These are phyloP conservation scores for Mycena sanguinolenta DNA, from an alignment of 768 basidiomycete species.

Conservation along the genomic window DNA sequence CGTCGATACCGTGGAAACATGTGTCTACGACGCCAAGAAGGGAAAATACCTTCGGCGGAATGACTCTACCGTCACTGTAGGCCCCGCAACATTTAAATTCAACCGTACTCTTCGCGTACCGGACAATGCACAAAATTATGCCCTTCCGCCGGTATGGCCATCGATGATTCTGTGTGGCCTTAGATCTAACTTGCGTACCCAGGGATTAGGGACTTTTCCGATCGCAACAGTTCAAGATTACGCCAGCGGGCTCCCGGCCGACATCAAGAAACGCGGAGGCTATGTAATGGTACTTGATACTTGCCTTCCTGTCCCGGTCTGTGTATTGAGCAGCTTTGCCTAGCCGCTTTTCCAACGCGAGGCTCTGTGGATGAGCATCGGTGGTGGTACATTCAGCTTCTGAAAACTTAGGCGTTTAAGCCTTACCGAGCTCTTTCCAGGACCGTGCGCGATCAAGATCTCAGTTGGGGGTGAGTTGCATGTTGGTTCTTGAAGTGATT, in stretches of 20 bases:
- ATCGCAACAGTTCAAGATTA: neutral
- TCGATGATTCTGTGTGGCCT: too few relatives aligned
- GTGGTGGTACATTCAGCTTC: neutral
- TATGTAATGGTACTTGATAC: too few relatives aligned
- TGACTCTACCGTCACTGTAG: neutral
- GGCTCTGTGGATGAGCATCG: constrained; percentile 7
- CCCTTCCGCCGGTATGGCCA: too few relatives aligned
- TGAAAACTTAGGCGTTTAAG: too few relatives aligned
- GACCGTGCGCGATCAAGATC: neutral
- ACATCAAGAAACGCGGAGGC: neutral
- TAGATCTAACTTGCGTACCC: too few relatives aligned
- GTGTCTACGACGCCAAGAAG: neutral
- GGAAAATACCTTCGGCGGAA: neutral
- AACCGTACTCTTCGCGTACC: constrained; percentile 5
- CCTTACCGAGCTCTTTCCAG: neutral
- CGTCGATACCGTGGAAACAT: neutral
- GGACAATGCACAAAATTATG: too few relatives aligned
- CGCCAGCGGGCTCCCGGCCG: neutral
- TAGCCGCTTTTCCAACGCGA: constrained; percentile 9
- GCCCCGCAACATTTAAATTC: constrained; percentile 1
- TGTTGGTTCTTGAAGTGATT: neutral
- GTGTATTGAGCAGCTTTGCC: neutral
- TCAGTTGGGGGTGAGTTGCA: neutral
- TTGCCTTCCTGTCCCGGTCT: too few relatives aligned
- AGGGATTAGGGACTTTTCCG: neutral